A percentile compares a stretch with the other conserved stretches of the same genome.
Evolutionary conservation across 225 moss, liverwort and hornwort species (phyloP).

Genomic region (Rhytidiadelphus loreus): DNA sequence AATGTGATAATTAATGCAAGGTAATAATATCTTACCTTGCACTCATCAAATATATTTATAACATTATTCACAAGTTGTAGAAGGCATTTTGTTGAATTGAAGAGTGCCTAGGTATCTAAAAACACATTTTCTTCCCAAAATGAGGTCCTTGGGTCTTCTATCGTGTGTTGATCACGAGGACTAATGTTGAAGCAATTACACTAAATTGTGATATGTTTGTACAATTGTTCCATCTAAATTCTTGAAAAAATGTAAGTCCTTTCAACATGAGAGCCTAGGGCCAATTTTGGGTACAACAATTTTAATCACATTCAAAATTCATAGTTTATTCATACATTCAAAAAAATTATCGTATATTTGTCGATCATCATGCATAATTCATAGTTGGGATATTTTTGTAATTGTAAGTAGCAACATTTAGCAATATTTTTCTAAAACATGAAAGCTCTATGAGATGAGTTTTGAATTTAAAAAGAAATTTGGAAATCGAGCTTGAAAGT

Average conservation of each 20-base stretch:
- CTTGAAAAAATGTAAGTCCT: not conserved
- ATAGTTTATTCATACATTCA: not conserved
- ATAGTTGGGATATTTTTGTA: not conserved
- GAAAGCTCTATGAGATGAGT: not conserved
- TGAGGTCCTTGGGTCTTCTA: not conserved
- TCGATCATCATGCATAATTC: not conserved
- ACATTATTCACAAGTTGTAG: not conserved
- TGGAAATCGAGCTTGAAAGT: not conserved
- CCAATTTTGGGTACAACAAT: not conserved
- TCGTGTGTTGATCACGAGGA: fast-evolving
- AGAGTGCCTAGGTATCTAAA: not conserved
- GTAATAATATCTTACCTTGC: not conserved
- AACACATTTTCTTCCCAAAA: fast-evolving
- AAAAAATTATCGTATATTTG: not conserved
- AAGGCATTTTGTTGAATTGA: not conserved
- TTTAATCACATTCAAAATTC: not conserved
- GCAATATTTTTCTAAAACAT: not conserved
- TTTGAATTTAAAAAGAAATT: not conserved
- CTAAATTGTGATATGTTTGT: not conserved
- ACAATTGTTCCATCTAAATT: not conserved
- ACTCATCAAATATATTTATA: not conserved
- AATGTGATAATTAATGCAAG: not conserved
- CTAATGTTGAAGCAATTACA: not conserved
- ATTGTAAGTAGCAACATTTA: not conserved
- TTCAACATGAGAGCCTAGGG: not conserved